These are phyloP conservation scores for Dinochytrium kinnereticum DNA, from an alignment of 371 early-diverging fungal species.

Conservation along the genomic window DNA sequence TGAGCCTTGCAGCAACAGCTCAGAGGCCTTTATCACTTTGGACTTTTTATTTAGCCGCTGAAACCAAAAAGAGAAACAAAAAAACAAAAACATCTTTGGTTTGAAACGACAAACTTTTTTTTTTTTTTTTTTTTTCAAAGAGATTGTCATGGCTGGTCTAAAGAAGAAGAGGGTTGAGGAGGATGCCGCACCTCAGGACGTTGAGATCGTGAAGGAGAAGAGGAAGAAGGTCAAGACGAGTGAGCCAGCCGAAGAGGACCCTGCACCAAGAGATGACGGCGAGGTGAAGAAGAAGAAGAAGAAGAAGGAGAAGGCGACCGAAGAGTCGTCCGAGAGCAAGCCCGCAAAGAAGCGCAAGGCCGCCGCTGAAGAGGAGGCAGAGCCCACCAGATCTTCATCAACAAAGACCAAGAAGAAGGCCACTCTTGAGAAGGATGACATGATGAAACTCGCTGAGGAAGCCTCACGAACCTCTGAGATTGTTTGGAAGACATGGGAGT, in stretches of 20 bases:
- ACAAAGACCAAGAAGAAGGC: background rate
- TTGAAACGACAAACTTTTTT: conserved; percentile 11
- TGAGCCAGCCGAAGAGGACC: conserved; percentile 9
- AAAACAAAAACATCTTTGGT: background rate
- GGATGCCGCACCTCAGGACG: background rate
- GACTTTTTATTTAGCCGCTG: too few relatives aligned
- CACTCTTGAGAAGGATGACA: background rate
- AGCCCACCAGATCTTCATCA: background rate
- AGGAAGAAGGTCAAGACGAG: background rate
- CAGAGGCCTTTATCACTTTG: too few relatives aligned
- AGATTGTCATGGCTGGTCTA: conserved; percentile 2
- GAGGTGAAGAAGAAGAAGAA: conserved; percentile 29
- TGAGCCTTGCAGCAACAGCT: too few relatives aligned
- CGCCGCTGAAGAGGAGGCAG: background rate
- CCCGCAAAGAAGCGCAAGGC: conserved; percentile 25
- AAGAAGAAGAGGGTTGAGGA: conserved; percentile 11
- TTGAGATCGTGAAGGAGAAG: background rate
- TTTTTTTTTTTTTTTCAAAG: conserved; percentile 22
- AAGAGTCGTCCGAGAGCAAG: background rate
- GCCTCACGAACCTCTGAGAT: conserved; percentile 18
- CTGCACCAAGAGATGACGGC: conserved; percentile 1
- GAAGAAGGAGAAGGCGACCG: conserved; percentile 28
- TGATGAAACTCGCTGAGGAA: background rate
- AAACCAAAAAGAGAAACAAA: too few relatives aligned
- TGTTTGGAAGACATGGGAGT: background rate